Evolutionary conservation across 768 basidiomycete species (phyloP), one percentile per base, ranked within the genome.

Genomic region (Botryobasidium botryosum): DNA sequence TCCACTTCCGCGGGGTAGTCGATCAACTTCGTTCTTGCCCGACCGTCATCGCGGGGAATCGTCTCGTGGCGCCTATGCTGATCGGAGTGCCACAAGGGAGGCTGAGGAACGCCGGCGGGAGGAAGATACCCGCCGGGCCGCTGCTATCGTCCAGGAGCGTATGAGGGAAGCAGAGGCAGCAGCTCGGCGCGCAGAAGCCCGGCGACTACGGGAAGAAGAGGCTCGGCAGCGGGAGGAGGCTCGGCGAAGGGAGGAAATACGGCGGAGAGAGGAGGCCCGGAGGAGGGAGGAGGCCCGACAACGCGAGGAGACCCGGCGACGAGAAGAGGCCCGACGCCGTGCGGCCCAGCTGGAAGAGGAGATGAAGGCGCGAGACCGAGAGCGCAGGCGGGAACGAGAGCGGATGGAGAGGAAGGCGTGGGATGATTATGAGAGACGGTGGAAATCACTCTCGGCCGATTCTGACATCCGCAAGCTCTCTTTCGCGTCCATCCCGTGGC

Each of bases 401-500:
- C 13, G 21, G 37, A 12, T 12, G 21, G 13, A 13, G 37, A 39
- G 37, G 37, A 39, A 39, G 37, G 47, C 47, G 24, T 50, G 49
- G 49, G 38, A 48, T 6, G 12, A 15, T 21, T 50, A 50, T 29
- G 49, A 50, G 26, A 27, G 12, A 10, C 46, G 49, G 5, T 50
- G 49, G 46, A 25, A 29, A 20, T 24, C 46, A 12, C 24, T 49
- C 17, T 17, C 13, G 42, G 47, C 24, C 31, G 24, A 25, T 31
- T 31, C 40, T 28, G 49, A 26, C 28, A 17, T 3, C 25, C 40
- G 21, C 10, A 7, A 6, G n/a, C 38, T 50, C 24, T 35, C 48
- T 3, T 45, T 52, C 40, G 24, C 31, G 3, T 27, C 46, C 28
- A 52, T 52, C 33, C 51, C 51, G 25, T 52, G 51, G 51, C 51